A percentile compares a stretch with the other conserved stretches of the same genome.
These are phyloP conservation scores for Cenchrus fungigraminus DNA, from an alignment of 176 grass and related monocot species.

Conservation along the genomic window DNA sequence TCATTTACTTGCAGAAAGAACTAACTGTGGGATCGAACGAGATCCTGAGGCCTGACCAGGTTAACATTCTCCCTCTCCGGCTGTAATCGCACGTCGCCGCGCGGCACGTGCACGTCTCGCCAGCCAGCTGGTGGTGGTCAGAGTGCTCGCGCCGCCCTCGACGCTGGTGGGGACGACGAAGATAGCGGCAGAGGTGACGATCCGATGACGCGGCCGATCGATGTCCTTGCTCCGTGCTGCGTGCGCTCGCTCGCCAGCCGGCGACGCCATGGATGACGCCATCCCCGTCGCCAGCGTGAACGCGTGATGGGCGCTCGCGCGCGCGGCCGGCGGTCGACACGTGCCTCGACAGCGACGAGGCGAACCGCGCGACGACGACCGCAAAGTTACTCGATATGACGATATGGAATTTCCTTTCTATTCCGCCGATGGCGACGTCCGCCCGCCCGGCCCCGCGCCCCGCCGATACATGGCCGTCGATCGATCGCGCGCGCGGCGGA, in stretches of 20 bases:
- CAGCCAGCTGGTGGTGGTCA: no score
- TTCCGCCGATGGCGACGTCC: conserved; percentile 31
- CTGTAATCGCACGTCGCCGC: not conserved
- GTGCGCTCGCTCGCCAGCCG: not conserved
- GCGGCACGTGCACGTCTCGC: not conserved
- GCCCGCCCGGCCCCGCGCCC: not conserved
- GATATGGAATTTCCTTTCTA: conserved; percentile 40
- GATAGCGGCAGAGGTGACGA: no score
- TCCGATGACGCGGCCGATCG: no score
- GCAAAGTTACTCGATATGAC: conserved; percentile 40
- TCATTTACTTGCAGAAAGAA: conserved; percentile 8
- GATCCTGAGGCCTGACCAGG: no score
- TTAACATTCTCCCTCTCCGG: not conserved
- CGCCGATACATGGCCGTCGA: not conserved
- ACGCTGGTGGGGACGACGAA: no score
- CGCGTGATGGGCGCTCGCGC: not conserved
- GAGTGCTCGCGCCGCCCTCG: not conserved
- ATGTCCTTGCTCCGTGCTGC: not conserved
- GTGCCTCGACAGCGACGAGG: conserved; percentile 42
- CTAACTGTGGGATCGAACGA: no score
- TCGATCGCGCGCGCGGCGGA: not conserved
- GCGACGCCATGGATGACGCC: not conserved
- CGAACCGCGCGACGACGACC: conserved; percentile 29
- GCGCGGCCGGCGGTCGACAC: conserved; percentile 32
- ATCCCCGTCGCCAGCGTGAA: not conserved